Percentiles rank a stretch among this genome's conserved stretches.
Conservation (phyloP, 768 basidiomycete species). For the Tephrocybe sp. region DNA sequence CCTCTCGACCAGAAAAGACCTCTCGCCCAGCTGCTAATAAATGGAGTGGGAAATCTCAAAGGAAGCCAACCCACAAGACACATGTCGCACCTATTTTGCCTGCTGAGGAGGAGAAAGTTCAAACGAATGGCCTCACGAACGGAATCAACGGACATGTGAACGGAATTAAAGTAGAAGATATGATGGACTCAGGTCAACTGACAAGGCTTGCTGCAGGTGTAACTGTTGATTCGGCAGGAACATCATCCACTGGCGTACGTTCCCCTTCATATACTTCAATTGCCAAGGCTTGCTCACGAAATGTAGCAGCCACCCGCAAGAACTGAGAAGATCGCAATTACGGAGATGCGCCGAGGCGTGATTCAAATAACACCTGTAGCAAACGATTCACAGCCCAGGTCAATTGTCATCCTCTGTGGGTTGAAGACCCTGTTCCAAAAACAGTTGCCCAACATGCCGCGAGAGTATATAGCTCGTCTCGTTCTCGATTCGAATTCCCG, state of each 20-base stretch:
- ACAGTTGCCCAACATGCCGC: constrained; percentile 97
- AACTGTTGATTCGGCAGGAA: constrained; percentile 62
- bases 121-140: constrained; percentile 38
- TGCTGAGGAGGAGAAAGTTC: constrained; percentile 34
- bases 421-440: constrained; percentile 96
- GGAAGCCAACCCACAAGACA: constrained; percentile 62
- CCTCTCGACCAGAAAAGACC: constrained; percentile 26
- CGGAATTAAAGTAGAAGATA: constrained; percentile 72
- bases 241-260: constrained; percentile 45
- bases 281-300: neutral
- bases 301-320: constrained; percentile 45
- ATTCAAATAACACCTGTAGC: constrained; percentile 84
- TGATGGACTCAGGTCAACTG: constrained; percentile 75
- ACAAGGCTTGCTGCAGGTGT: constrained; percentile 78
- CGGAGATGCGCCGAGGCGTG: constrained; percentile 78
- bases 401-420: constrained; percentile 86
- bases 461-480: constrained; percentile 95
- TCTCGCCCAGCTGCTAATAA: constrained; percentile 26
- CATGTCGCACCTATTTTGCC: constrained; percentile 51
- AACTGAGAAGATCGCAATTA: constrained; percentile 73
- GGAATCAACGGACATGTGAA: constrained; percentile 45
- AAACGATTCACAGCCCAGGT: constrained; percentile 75
- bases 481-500: constrained; percentile 94
- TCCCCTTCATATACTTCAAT: constrained; percentile 1
- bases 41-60: constrained; percentile 34